Conservation (phyloP, 257 asterid genomes). For the Verbascum thapsus region DNA sequence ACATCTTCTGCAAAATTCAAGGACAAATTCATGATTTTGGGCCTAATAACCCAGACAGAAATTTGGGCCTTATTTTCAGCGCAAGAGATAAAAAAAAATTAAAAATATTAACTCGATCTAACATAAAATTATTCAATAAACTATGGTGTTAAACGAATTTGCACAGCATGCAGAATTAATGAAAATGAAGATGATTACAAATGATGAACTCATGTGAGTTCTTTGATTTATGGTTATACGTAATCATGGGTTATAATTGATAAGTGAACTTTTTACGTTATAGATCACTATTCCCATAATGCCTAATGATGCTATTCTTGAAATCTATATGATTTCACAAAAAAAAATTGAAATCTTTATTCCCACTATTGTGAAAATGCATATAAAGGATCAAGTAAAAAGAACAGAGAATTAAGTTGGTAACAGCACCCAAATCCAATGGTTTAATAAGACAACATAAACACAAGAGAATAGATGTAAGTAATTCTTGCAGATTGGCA, state of each 20-base stretch:
- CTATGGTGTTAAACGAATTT: neutral
- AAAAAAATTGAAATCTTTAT: no score
- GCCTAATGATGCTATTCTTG: conserved; percentile 1
- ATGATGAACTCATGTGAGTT: conserved; percentile 27
- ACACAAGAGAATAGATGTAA: no score
- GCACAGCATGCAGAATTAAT: conserved; percentile 15
- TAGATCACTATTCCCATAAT: conserved; percentile 11
- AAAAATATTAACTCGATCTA: no score
- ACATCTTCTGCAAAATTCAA: conserved; percentile 33
- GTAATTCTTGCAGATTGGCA: no score
- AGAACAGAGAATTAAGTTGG: neutral
- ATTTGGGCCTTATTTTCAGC: conserved; percentile 31
- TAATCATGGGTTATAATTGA: conserved; percentile 30
- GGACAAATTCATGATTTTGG: conserved; percentile 31
- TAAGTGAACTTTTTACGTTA: conserved; percentile 10
- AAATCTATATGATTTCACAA: conserved; percentile 1
- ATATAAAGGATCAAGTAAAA: neutral
- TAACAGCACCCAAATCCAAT: neutral
- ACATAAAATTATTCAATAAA: no score
- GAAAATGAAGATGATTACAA: conserved; percentile 8
- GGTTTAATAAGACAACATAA: neutral
- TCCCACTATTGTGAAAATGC: neutral
- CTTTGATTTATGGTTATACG: no score
- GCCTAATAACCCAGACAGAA: conserved; percentile 2
- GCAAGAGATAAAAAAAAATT: conserved; percentile 11